A percentile compares a stretch with the other conserved stretches of the same genome.
Conservation (phyloP, 2,329 filamentous ascomycete species). For the Alternaria atra region DNA sequence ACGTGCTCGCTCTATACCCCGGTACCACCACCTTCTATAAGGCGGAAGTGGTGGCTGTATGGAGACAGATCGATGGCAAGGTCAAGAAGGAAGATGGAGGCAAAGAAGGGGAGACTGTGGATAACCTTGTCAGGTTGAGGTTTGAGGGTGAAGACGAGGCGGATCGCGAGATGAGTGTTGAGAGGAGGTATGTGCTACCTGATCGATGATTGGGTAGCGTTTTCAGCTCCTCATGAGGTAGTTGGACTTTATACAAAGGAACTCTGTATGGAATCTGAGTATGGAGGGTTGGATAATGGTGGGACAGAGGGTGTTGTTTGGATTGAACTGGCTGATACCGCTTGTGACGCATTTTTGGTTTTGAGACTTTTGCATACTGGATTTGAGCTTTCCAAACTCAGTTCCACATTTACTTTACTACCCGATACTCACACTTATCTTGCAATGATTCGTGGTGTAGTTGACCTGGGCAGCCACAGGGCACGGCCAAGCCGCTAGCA, state of each 20-base stretch:
- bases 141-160: constrained; percentile 61
- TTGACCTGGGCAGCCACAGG: not conserved
- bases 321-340: not conserved
- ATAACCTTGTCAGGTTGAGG: constrained; percentile 54
- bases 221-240: not conserved
- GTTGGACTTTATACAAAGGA: not conserved
- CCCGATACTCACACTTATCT: not conserved
- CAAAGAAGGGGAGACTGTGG: constrained; percentile 52
- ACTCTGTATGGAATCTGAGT: not conserved
- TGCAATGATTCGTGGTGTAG: not conserved
- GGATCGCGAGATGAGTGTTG: constrained; percentile 58
- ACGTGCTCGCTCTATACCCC: constrained; percentile 61
- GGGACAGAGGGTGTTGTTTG: not conserved
- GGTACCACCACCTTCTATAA: constrained; percentile 64
- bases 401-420: not conserved
- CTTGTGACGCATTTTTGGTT: not conserved
- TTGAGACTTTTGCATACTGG: not conserved
- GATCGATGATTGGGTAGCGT: constrained; percentile 23
- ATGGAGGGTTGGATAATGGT: not conserved
- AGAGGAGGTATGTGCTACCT: constrained; percentile 60
- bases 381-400: not conserved
- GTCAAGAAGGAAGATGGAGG: constrained; percentile 52
- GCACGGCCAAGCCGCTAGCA: constrained; percentile 12
- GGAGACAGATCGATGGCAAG: constrained; percentile 47
- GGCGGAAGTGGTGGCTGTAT: constrained; percentile 58